Conservation (phyloP, 2,329 filamentous ascomycete species). For the Neofusicoccum umdonicola region DNA sequence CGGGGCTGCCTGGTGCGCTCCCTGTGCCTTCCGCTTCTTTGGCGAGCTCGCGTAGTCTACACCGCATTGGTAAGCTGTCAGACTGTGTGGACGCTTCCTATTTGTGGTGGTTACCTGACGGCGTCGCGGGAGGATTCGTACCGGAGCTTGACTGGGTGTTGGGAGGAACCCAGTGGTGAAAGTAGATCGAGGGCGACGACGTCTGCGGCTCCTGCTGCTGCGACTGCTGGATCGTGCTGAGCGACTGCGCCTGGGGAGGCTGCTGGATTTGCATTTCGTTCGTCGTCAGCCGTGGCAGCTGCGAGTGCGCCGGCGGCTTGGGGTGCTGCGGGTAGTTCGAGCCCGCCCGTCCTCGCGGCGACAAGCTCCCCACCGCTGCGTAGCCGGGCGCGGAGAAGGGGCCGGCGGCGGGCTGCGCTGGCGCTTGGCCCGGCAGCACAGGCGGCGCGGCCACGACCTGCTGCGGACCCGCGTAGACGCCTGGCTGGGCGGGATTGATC, state of each 20-base stretch:
- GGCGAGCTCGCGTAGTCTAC: constrained; percentile 70
- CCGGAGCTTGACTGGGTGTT: constrained; percentile 59
- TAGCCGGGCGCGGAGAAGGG: constrained; percentile 40
- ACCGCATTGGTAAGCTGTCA: constrained; percentile 47
- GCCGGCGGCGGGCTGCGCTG: constrained; percentile 36
- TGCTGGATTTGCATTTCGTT: constrained; percentile 52
- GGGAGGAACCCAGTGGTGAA: constrained; percentile 91
- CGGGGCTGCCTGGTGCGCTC: constrained; percentile 51
- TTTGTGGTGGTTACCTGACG: constrained; percentile 59
- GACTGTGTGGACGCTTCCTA: constrained; percentile 33
- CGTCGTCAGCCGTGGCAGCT: constrained; percentile 51
- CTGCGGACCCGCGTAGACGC: constrained; percentile 31
- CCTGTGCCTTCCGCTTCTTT: constrained; percentile 76
- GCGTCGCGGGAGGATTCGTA: constrained; percentile 67
- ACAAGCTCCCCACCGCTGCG: constrained; percentile 27
- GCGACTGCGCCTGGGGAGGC: constrained; percentile 40
- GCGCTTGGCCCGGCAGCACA: constrained; percentile 38
- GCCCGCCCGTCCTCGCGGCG: constrained; percentile 34
- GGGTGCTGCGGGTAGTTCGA: constrained; percentile 36
- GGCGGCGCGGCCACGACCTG: constrained; percentile 32
- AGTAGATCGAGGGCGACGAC: constrained; percentile 73
- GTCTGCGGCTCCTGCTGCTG: constrained; percentile 61
- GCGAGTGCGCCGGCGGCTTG: constrained; percentile 45
- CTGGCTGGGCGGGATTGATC: constrained; percentile 38
- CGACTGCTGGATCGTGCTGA: constrained; percentile 45